These are phyloP conservation scores for Fusarium annulatum DNA, from an alignment of 2,329 filamentous ascomycete species.

Conservation along the genomic window DNA sequence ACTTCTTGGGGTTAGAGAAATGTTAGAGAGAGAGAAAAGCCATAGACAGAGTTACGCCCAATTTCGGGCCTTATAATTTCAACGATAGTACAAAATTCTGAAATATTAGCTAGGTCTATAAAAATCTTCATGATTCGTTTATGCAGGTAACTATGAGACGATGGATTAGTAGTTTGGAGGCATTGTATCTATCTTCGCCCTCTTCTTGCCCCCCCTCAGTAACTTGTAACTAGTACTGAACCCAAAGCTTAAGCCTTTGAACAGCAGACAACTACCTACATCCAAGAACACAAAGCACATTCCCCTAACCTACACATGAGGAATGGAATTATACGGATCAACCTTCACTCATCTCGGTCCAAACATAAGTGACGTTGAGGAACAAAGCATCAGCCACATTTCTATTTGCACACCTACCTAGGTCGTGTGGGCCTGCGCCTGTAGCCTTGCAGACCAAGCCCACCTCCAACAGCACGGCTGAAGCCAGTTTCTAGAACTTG, in stretches of 20 bases:
- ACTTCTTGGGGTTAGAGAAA: not conserved
- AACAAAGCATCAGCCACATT: conserved; percentile 25
- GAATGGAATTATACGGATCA: not conserved
- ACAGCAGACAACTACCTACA: not conserved
- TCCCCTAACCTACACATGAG: not conserved
- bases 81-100: not conserved
- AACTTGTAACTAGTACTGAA: not conserved
- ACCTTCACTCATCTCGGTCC: not conserved
- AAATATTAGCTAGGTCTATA: not conserved
- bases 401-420: conserved; percentile 32
- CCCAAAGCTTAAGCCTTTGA: not conserved
- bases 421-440: not conserved
- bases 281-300: not conserved
- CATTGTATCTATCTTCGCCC: not conserved
- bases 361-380: not conserved
- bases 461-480: conserved; percentile 41
- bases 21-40: not conserved
- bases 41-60: not conserved
- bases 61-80: no score
- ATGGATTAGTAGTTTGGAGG: not conserved
- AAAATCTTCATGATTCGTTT: no score
- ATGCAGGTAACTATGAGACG: not conserved
- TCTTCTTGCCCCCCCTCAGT: not conserved
- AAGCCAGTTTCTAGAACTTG: conserved; percentile 35
- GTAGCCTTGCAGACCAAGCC: conserved; percentile 51